Conservation (phyloP, 2,329 filamentous ascomycete genomes). For the Fusarium transvaalense region DNA sequence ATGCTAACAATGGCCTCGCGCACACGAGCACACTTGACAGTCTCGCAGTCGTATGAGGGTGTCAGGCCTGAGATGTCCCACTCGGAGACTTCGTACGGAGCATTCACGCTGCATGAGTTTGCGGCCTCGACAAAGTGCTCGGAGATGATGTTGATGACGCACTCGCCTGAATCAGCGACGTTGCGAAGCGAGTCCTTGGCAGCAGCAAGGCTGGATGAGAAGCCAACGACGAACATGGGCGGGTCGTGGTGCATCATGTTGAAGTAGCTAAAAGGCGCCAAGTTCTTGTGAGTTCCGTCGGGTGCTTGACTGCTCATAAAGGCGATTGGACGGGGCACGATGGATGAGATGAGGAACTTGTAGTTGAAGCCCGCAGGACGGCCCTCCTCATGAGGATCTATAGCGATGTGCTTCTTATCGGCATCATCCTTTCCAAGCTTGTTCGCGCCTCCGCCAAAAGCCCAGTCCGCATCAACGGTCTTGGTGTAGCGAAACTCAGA, state of each 20-base stretch:
- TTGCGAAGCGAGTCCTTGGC: slow-evolving; percentile 87
- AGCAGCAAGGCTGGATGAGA: slow-evolving; percentile 58
- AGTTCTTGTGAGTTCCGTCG: slow-evolving; percentile 75
- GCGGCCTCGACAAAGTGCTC: slow-evolving; percentile 90
- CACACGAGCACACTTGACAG: slow-evolving; percentile 79
- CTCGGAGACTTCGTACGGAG: slow-evolving; percentile 81
- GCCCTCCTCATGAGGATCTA: slow-evolving; percentile 82
- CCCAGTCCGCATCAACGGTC: slow-evolving; percentile 75
- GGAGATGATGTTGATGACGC: slow-evolving; percentile 87
- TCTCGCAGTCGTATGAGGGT: slow-evolving; percentile 71
- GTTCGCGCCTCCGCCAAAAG: slow-evolving; percentile 75
- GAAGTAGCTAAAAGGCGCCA: slow-evolving; percentile 91
- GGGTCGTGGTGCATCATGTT: slow-evolving; percentile 88
- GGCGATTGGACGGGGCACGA: slow-evolving; percentile 85
- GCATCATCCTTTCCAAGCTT: slow-evolving; percentile 48
- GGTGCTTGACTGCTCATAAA: slow-evolving; percentile 67
- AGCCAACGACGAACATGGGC: slow-evolving; percentile 78
- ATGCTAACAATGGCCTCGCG: slow-evolving; percentile 85
- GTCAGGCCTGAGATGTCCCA: slow-evolving; percentile 85
- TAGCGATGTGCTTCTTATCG: slow-evolving; percentile 73
- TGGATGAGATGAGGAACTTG: slow-evolving; percentile 87
- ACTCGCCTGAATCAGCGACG: slow-evolving; percentile 77
- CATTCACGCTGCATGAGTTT: slow-evolving; percentile 83
- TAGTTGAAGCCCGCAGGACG: slow-evolving; percentile 82
- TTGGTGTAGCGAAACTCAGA: slow-evolving; percentile 69